Evolutionary conservation across 2,329 filamentous ascomycete species (phyloP), one percentile per base, ranked within the genome.

Genomic region (Xylariaceae sp.): DNA sequence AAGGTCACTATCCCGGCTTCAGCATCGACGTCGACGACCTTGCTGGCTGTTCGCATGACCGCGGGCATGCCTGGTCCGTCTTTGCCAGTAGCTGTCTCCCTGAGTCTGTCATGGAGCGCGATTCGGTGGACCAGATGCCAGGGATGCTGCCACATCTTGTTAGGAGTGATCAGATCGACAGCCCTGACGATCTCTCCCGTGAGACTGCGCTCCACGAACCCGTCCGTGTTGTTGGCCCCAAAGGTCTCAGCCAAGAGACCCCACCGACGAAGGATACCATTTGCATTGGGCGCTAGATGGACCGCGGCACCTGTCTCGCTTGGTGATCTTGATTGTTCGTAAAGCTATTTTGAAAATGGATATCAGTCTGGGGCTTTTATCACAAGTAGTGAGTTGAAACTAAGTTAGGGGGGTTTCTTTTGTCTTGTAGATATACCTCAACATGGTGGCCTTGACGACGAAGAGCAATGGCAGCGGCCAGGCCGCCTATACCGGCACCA

Each of bases 261-360:
- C 60, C 74, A 72, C 40, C 69, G 68, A 6, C 73, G 71, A 9
- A 89, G 72, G 2, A 88, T 70, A 0, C 83, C 82, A 67, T 87
- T 86, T 2, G 79, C 74, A 64, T 89, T 89, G 0, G 87, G 84
- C 0, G 82, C 79, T 4, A 88, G 68, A 64, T 88, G 84, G n/a
- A 88, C 78, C 0, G 85, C 85, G 3, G 86, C 85, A 0, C 85
- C 86, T 1, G 78, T 72, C 68, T 87, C 85, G 47, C 75, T 79
- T 14, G 80, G 79, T 29, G 87, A 79, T 1, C 74, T 73, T 0
- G 83, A 86, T 65, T 84, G 79, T 62, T 87, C 84, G 46, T 78
- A 82, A 0, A 86, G 57, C 79, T 83, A 28, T 21, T 12, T 7
- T 36, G 8, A 36, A 33, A 26, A 19, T 16, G 16, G 3, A 16